A percentile compares a stretch with the other conserved stretches of the same genome.
Conservation (phyloP, 192 early-diverging fungal genomes). For the Coemansia sp. region DNA sequence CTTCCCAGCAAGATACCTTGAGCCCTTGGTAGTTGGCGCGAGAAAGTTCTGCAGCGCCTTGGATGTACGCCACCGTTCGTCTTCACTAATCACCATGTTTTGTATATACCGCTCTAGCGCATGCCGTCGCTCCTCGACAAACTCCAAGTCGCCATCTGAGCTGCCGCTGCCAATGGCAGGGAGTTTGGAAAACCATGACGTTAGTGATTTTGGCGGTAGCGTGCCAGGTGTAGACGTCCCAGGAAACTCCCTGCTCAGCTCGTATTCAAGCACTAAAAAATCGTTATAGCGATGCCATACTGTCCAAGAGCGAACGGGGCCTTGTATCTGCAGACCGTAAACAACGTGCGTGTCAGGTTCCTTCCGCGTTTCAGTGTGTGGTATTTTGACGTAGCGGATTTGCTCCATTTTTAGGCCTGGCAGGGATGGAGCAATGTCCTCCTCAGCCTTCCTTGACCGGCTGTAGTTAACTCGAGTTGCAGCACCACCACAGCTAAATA, state of each 20-base stretch:
- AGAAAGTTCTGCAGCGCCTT: slow-evolving; percentile 75
- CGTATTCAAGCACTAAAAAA: slow-evolving; percentile 70
- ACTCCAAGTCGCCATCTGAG: slow-evolving; percentile 26
- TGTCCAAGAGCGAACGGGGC: slow-evolving; percentile 78
- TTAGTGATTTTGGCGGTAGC: slow-evolving; percentile 74
- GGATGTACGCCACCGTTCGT: slow-evolving; percentile 76
- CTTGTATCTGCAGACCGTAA: slow-evolving; percentile 73
- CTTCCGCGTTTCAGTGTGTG: slow-evolving; percentile 35
- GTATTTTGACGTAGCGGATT: slow-evolving; percentile 54
- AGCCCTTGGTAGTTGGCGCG: slow-evolving; percentile 39
- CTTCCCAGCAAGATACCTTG: slow-evolving; percentile 58
- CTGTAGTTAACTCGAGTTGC: not conserved
- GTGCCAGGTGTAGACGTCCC: slow-evolving; percentile 59
- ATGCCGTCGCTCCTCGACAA: slow-evolving; percentile 68
- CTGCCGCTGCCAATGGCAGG: slow-evolving; percentile 16
- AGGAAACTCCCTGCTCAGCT: slow-evolving; percentile 66
- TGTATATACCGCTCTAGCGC: slow-evolving; percentile 79
- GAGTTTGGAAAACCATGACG: slow-evolving; percentile 54
- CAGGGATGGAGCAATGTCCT: not conserved
- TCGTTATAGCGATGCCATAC: slow-evolving; percentile 87
- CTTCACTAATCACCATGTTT: slow-evolving; percentile 66
- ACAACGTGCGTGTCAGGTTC: slow-evolving; percentile 61
- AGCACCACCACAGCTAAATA: not conserved
- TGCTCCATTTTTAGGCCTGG: slow-evolving; percentile 33
- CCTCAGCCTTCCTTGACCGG: not conserved